These are phyloP conservation scores for Kwoniella bestiolae DNA, from an alignment of 768 basidiomycete species.

Conservation along the genomic window DNA sequence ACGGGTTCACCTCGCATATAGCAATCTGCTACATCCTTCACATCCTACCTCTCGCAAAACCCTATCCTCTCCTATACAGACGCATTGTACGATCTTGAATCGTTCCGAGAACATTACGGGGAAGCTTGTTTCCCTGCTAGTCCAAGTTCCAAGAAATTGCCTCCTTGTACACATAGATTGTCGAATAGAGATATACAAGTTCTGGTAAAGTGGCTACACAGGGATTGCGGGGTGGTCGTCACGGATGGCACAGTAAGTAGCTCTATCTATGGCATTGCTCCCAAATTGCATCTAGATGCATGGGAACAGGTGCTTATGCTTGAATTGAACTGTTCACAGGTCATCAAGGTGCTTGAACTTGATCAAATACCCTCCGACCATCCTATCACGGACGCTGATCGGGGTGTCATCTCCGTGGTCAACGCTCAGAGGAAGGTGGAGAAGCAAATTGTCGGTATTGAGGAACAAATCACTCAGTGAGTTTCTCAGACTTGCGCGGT, in stretches of 20 bases:
- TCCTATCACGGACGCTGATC: constrained; percentile 75
- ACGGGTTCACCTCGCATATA: too few species aligned
- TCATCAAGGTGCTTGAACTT: constrained; percentile 75
- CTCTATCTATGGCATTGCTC: too few species aligned
- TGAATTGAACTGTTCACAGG: constrained; percentile 70
- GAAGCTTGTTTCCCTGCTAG: constrained; percentile 34
- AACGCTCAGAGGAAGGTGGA: constrained; percentile 70
- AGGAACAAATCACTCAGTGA: constrained; percentile 74
- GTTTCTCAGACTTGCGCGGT: constrained; percentile 32
- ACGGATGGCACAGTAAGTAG: constrained; percentile 71
- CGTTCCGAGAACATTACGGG: constrained; percentile 36
- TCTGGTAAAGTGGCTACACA: constrained; percentile 74
- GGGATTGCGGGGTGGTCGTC: constrained; percentile 71
- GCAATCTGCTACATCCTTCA: constrained; percentile 47
- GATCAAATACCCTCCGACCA: constrained; percentile 56
- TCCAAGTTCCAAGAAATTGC: constrained; percentile 34
- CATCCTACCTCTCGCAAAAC: constrained; percentile 29
- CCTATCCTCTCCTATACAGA: constrained; percentile 44
- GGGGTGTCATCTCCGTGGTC: constrained; percentile 79
- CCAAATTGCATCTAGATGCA: too few species aligned
- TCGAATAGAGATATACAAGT: constrained; percentile 70
- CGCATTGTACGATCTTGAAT: constrained; percentile 31
- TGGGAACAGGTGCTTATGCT: too few species aligned
- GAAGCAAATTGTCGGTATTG: constrained; percentile 70
- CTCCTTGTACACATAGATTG: constrained; percentile 58